Conservation (phyloP, 768 basidiomycete genomes). For the Clavaria fumosa region DNA sequence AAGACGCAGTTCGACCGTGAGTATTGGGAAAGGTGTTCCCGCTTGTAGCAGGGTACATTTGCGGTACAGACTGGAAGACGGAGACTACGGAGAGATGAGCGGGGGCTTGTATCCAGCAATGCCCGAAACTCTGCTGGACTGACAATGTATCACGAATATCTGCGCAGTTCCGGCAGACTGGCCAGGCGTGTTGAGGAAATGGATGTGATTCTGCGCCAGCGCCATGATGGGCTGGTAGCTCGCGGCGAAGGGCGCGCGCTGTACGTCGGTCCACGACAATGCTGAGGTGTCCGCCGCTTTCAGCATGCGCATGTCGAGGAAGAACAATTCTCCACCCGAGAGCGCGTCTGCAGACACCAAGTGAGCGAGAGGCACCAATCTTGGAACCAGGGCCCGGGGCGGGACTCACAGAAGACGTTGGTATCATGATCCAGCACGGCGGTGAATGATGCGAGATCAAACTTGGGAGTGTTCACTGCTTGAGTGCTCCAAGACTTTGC, state of each 20-base stretch:
- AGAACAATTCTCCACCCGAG: slow-evolving; percentile 47
- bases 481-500: slow-evolving; percentile 72
- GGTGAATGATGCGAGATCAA: slow-evolving; percentile 48
- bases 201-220: slow-evolving; percentile 74
- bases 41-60: slow-evolving; percentile 25
- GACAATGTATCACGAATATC: slow-evolving; percentile 84
- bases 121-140: slow-evolving; percentile 15
- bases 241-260: slow-evolving; percentile 36
- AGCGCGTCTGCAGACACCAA: slow-evolving; percentile 38
- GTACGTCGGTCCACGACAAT: slow-evolving; percentile 49
- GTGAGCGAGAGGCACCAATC: neutral
- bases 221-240: slow-evolving; percentile 63
- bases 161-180: slow-evolving; percentile 51
- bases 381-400: neutral
- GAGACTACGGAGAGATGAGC: slow-evolving; percentile 31
- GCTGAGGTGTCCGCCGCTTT: slow-evolving; percentile 42
- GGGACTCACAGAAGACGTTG: slow-evolving; percentile 62
- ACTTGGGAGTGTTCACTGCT: slow-evolving; percentile 31
- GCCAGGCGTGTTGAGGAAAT: slow-evolving; percentile 62
- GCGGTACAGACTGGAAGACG: slow-evolving; percentile 60
- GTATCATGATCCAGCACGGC: slow-evolving; percentile 91
- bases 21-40: slow-evolving; percentile 41
- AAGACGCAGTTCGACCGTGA: slow-evolving; percentile 46
- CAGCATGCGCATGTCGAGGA: slow-evolving; percentile 53
- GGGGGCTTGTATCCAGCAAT: slow-evolving; percentile 1